Conservation (phyloP, 2,329 filamentous ascomycete genomes). For the Exophiala alcalophila region DNA sequence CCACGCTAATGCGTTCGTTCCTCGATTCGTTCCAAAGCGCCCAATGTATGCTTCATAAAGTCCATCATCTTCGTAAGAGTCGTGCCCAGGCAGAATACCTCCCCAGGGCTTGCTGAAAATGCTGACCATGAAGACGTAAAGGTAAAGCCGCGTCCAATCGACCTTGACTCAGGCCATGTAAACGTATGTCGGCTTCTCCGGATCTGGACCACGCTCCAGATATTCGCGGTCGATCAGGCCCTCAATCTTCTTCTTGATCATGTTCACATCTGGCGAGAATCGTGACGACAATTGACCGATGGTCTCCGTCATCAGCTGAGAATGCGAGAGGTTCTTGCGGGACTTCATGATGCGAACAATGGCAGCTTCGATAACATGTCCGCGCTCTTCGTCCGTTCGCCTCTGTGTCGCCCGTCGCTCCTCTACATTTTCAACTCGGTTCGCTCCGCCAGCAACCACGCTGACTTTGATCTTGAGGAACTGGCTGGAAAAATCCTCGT, state of each 20-base stretch:
- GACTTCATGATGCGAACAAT: constrained; percentile 56
- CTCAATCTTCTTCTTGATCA: constrained; percentile 54
- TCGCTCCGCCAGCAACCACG: constrained; percentile 70
- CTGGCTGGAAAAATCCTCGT: constrained; percentile 75
- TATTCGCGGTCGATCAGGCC: constrained; percentile 55
- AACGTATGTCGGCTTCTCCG: constrained; percentile 30
- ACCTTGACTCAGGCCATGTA: constrained; percentile 32
- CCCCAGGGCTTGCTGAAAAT: constrained; percentile 1
- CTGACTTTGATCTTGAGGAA: constrained; percentile 86
- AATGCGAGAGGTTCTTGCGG: constrained; percentile 48
- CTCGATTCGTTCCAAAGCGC: not conserved
- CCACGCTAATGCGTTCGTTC: constrained; percentile 16
- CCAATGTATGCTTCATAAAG: constrained; percentile 8
- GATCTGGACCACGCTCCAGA: constrained; percentile 42
- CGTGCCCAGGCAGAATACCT: too few species aligned
- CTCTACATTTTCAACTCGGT: constrained; percentile 74
- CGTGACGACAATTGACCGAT: constrained; percentile 48
- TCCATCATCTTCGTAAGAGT: constrained; percentile 3
- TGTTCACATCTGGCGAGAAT: constrained; percentile 51
- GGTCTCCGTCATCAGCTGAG: constrained; percentile 51
- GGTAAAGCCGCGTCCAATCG: too few species aligned
- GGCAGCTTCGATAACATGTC: constrained; percentile 51
- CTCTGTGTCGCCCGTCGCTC: constrained; percentile 54
- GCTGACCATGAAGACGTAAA: too few species aligned
- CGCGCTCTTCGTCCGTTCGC: constrained; percentile 50